A percentile compares a stretch with the other conserved stretches of the same genome.
Evolutionary conservation across 139 green algal genomes (phyloP).

Genomic region (Closterium sp.): DNA sequence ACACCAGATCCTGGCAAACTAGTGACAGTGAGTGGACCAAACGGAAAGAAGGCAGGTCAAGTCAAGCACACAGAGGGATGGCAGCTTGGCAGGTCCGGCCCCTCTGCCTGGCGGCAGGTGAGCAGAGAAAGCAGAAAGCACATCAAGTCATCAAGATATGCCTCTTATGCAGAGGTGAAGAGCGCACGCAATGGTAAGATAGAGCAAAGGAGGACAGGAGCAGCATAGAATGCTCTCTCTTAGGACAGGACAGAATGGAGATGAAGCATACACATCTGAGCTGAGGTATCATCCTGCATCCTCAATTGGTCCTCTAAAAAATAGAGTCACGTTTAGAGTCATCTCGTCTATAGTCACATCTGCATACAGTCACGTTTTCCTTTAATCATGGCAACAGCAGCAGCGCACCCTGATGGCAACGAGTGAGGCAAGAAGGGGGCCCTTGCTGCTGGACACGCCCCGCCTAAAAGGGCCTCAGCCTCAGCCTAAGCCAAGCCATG

Average conservation of each 20-base stretch:
- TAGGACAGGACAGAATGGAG: not conserved
- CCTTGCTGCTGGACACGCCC: slow-evolving; percentile 91
- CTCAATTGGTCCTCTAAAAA: too few relatives aligned
- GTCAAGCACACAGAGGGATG: not conserved
- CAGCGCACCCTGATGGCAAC: slow-evolving; percentile 76
- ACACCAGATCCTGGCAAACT: slow-evolving; percentile 12
- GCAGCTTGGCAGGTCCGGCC: too few relatives aligned
- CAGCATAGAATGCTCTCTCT: too few relatives aligned
- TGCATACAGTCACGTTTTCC: not conserved
- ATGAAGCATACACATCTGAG: not conserved
- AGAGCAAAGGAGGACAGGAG: not conserved
- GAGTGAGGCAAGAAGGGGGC: slow-evolving; percentile 85
- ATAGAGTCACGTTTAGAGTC: not conserved
- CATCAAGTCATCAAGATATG: too few relatives aligned
- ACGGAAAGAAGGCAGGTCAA: not conserved
- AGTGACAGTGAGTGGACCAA: not conserved
- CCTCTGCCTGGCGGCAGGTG: too few relatives aligned
- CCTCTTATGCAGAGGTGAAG: too few relatives aligned
- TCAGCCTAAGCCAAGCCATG: too few relatives aligned
- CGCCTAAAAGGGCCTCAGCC: slow-evolving; percentile 88
- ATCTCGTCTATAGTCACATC: not conserved
- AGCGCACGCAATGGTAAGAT: too few relatives aligned
- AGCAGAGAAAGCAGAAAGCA: too few relatives aligned
- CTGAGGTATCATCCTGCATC: not conserved
- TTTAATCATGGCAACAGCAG: slow-evolving; percentile 35